phyloP scores from a whole-genome alignment of 1,284 basidiomycete species.

The Termitomyces sp. region DNA sequence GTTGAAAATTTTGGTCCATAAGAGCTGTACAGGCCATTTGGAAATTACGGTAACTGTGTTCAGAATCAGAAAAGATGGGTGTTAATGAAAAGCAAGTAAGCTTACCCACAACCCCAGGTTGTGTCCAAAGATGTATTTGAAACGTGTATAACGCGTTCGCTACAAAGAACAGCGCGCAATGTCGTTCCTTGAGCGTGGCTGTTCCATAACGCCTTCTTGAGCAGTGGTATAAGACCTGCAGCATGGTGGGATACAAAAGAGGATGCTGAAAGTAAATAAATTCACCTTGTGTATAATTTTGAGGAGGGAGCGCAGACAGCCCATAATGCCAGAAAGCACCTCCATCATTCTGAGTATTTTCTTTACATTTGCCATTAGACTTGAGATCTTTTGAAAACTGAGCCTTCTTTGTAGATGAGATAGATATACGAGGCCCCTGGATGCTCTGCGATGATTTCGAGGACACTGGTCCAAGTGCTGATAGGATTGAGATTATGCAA shows the following conservation, averaged over 20 bases:
- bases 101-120: constrained; percentile 73
- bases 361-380: constrained; percentile 10
- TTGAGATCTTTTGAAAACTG: constrained; percentile 8
- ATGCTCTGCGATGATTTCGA: neutral
- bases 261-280: neutral
- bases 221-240: constrained; percentile 62
- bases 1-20: constrained; percentile 57
- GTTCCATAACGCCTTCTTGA: constrained; percentile 52
- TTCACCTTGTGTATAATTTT: constrained; percentile 68
- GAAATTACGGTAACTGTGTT: constrained; percentile 77
- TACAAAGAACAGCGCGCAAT: constrained; percentile 61
- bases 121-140: constrained; percentile 51
- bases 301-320: constrained; percentile 46
- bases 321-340: constrained; percentile 66
- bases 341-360: constrained; percentile 23
- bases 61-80: neutral
- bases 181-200: constrained; percentile 50
- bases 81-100: constrained; percentile 7
- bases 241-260: neutral
- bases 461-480: neutral
- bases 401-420: neutral
- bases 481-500: neutral
- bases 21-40: constrained; percentile 76
- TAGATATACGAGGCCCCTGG: neutral
- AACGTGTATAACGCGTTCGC: constrained; percentile 59